phyloP scores from a whole-genome alignment of 495 filamentous ascomycete species.

The Hypoxylon crocopeplum region DNA sequence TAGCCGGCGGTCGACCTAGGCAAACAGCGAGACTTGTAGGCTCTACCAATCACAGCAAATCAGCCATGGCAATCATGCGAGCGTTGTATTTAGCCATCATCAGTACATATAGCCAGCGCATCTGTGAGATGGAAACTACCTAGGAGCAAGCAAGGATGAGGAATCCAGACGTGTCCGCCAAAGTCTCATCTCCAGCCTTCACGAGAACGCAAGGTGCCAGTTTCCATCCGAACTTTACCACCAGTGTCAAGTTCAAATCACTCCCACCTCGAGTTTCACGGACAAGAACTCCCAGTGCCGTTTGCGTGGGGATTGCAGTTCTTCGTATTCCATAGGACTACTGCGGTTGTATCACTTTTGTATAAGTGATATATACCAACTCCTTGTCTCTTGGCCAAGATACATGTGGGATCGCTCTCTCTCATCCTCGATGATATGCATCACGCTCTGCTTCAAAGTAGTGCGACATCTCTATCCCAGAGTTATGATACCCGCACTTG shows the following conservation, averaged over 20 bases:
- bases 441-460: slow-evolving; percentile 70
- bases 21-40: neutral
- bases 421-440: slow-evolving; percentile 36
- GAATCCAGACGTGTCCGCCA: neutral
- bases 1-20: neutral
- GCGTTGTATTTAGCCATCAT: neutral
- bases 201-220: too few relatives aligned
- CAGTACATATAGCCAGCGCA: slow-evolving; percentile 2
- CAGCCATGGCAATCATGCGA: neutral
- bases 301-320: too few relatives aligned
- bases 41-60: neutral
- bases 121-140: slow-evolving; percentile 1
- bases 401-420: too few relatives aligned
- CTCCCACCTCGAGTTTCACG: too few relatives aligned
- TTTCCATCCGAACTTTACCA: too few relatives aligned
- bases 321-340: too few relatives aligned
- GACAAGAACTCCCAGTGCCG: too few relatives aligned
- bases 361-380: too few relatives aligned
- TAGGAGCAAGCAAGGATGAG: neutral
- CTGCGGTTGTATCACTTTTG: too few relatives aligned
- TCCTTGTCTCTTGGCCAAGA: too few relatives aligned
- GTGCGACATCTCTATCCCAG: slow-evolving; percentile 95
- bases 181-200: neutral
- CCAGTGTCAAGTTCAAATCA: too few relatives aligned
- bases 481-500: slow-evolving; percentile 85